Conservation (phyloP, 306 rosid species). For the Trifolium subterraneum region DNA sequence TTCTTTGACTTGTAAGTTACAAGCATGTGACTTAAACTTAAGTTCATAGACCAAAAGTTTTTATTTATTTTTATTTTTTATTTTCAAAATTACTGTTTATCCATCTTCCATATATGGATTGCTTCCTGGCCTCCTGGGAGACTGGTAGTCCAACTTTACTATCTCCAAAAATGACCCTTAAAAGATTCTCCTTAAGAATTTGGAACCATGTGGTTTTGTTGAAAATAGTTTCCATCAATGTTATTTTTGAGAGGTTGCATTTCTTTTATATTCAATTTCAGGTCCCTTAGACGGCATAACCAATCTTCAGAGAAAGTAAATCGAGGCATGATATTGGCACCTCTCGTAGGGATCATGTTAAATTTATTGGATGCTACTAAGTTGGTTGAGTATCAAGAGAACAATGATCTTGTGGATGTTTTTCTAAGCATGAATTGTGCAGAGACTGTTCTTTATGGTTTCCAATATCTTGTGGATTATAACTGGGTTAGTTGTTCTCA, state of each 20-base stretch:
- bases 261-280: constrained; percentile 37
- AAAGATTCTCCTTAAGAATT: constrained; percentile 17
- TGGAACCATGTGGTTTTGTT: constrained; percentile 25
- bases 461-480: constrained; percentile 84
- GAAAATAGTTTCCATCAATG: constrained; percentile 14
- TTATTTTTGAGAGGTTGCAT: constrained; percentile 16
- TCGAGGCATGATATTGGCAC: constrained; percentile 94
- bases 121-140: constrained; percentile 29
- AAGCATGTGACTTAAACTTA: constrained; percentile 17
- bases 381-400: constrained; percentile 58
- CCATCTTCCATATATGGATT: constrained; percentile 8
- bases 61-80: neutral
- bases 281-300: constrained; percentile 80
- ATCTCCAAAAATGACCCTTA: constrained; percentile 16
- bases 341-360: constrained; percentile 84
- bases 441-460: constrained; percentile 75
- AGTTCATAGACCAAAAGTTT: constrained; percentile 2
- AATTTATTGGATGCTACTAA: constrained; percentile 80
- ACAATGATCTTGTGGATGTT: constrained; percentile 76
- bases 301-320: constrained; percentile 84
- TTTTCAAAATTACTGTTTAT: neutral
- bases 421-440: constrained; percentile 95
- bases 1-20: constrained; percentile 89
- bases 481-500: constrained; percentile 73
- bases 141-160: constrained; percentile 4